These are phyloP conservation scores for Trichoderma citrinoviride DNA, from an alignment of 2,329 filamentous ascomycete genomes.

Conservation along the genomic window DNA sequence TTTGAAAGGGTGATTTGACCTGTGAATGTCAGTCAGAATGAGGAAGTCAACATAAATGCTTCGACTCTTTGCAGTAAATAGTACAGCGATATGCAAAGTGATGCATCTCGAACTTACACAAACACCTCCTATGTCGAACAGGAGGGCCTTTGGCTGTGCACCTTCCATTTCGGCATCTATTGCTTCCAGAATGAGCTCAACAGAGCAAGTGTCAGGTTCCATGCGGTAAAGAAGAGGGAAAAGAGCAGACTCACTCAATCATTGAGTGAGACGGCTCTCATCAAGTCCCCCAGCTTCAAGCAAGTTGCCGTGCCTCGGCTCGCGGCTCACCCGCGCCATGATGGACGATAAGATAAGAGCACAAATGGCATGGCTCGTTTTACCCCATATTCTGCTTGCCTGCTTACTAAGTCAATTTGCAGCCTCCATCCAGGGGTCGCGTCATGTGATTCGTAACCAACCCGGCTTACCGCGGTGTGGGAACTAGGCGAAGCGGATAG, in stretches of 20 bases:
- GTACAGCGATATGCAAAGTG: too few species aligned
- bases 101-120: conserved; percentile 64
- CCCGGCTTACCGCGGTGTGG: conserved; percentile 29
- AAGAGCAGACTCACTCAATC: background rate
- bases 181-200: conserved; percentile 32
- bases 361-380: background rate
- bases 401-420: background rate
- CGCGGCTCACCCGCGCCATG: background rate
- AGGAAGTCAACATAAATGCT: background rate
- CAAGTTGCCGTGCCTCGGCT: conserved; percentile 23
- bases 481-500: conserved; percentile 27
- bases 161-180: conserved; percentile 41
- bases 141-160: conserved; percentile 64
- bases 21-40: conserved; percentile 36
- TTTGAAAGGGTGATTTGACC: conserved; percentile 89
- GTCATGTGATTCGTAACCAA: conserved; percentile 43
- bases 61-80: too few species aligned
- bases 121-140: conserved; percentile 97
- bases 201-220: conserved; percentile 11
- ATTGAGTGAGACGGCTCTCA: background rate
- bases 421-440: background rate
- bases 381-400: background rate
- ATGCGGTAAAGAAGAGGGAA: background rate
- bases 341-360: conserved; percentile 18
- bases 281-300: background rate